Base-by-base conservation (phyloP, 208 protist species). In the Trypanosomatidae sp. region DNA sequence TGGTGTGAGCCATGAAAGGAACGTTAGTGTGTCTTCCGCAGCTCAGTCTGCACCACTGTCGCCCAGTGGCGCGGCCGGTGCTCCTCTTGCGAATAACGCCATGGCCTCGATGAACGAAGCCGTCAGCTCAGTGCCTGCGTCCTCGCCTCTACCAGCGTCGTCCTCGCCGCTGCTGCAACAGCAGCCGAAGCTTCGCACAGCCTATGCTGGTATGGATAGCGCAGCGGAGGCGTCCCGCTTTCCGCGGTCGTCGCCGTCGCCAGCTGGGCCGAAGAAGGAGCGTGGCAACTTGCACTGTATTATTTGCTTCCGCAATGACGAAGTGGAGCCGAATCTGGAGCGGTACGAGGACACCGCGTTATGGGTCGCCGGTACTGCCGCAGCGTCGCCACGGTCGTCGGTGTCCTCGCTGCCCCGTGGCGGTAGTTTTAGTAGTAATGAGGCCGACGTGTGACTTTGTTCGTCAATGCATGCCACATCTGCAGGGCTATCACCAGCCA, bases 231-330 rank as follows among this genome's bases (percentile, higher is more conserved):
- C n/a, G 39, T 39, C 19, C 0, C 60, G 7, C 9, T 44, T 22
- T 65, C 17, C 33, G 60, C 60, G 12, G 28, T 13, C n/a, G n/a
- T 22, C 41, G n/a, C 64, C 25, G 41, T 53, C 44, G 8, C 53
- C 65, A 9, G 60, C 52, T 39, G 71, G 52, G 19, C 70, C 69
- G 71, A 81, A 79, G 79, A 87, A 72, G 71, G 76, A 80, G 68
- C 67, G 73, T 3, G 66, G 75, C 56, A 97, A 97, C 65, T 70
- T 97, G 67, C 89, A 97, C 75, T 97, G 93, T 64, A 66, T 97
- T 9, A 93, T 97, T 28, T 88, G 83, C 62, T 97, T 97, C 64
- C 88, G 92, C 65, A 89, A 83, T 65, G 92, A 97, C 60, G 71
- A 89, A 62, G 86, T 75, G 43, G 90, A 95, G 77, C 79, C 74